phyloP scores from a whole-genome alignment of 352 stramenopile genomes.

The Phytophthora foliorum region DNA sequence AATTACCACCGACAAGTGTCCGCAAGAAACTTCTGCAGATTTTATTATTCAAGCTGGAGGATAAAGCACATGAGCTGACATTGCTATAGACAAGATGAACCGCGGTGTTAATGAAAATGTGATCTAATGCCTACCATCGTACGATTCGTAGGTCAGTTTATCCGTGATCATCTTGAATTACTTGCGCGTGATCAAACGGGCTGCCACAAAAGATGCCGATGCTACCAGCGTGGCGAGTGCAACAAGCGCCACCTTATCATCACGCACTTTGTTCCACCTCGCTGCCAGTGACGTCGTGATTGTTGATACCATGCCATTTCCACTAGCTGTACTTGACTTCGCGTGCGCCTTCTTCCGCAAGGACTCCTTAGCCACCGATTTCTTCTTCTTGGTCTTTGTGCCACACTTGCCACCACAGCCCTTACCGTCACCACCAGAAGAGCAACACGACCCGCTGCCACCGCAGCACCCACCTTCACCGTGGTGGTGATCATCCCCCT shows the following conservation, averaged over 20 bases:
- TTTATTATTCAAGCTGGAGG: slow-evolving; percentile 69
- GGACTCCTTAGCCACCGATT: slow-evolving; percentile 22
- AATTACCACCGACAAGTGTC: slow-evolving; percentile 55
- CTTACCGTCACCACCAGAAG: slow-evolving; percentile 37
- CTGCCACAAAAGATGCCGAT: slow-evolving; percentile 60
- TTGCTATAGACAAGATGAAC: slow-evolving; percentile 23
- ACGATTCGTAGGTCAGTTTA: neutral
- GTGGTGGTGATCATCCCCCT: slow-evolving; percentile 23
- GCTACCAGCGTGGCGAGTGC: slow-evolving; percentile 59
- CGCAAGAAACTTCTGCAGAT: slow-evolving; percentile 72
- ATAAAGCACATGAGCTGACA: slow-evolving; percentile 48
- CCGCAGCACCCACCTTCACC: slow-evolving; percentile 46
- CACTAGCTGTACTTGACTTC: slow-evolving; percentile 5
- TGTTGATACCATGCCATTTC: slow-evolving; percentile 23
- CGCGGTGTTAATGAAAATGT: slow-evolving; percentile 9
- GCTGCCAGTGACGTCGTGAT: slow-evolving; percentile 20
- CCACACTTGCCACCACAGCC: slow-evolving; percentile 45
- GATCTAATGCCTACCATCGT: slow-evolving; percentile 14
- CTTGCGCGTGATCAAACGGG: slow-evolving; percentile 55
- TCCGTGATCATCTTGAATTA: slow-evolving; percentile 10
- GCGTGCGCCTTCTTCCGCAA: slow-evolving; percentile 27
- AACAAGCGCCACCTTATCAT: slow-evolving; percentile 65
- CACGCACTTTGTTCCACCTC: slow-evolving; percentile 45
- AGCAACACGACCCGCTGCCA: slow-evolving; percentile 43
- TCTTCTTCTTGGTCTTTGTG: slow-evolving; percentile 49